These are phyloP conservation scores for Cylindrotheca closterium DNA, from an alignment of 108 stramenopile genomes.

Conservation along the genomic window DNA sequence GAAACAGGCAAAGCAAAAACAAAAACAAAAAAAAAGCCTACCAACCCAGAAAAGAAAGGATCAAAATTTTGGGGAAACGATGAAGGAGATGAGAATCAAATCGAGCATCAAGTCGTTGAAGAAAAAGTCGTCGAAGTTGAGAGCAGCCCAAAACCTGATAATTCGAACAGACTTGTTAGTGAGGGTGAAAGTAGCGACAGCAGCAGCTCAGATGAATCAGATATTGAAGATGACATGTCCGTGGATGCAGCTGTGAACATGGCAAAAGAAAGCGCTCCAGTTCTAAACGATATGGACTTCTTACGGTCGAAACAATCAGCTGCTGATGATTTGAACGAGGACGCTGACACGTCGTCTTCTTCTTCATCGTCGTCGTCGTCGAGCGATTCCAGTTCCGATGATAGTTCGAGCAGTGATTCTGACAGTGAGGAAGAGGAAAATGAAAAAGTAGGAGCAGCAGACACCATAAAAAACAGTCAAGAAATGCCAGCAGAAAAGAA, in stretches of 20 bases:
- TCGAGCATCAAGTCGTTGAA: background rate
- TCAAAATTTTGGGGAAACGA: constrained; percentile 88
- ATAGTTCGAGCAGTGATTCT: constrained; percentile 12
- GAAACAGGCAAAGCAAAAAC: constrained; percentile 8
- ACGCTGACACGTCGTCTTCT: constrained; percentile 9
- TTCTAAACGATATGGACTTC: constrained; percentile 75
- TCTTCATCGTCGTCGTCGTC: constrained; percentile 13
- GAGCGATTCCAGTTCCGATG: constrained; percentile 6
- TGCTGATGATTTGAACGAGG: constrained; percentile 58
- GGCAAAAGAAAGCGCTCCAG: constrained; percentile 6
- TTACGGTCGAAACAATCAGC: constrained; percentile 67
- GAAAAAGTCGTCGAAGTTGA: constrained; percentile 4
- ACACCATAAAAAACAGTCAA: background rate
- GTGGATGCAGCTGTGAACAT: background rate
- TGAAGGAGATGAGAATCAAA: constrained; percentile 30
- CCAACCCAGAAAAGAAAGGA: constrained; percentile 7
- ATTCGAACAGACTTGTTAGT: constrained; percentile 12
- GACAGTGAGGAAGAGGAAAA: constrained; percentile 19
- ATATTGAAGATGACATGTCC: constrained; percentile 22
- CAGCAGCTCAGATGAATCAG: constrained; percentile 28
- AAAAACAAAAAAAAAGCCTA: background rate
- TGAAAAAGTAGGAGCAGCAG: background rate
- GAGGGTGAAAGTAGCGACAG: constrained; percentile 32
- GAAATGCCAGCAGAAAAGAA: background rate
- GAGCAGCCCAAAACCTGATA: background rate